Evolutionary conservation across 2,329 filamentous ascomycete species (phyloP), one percentile per base, ranked within the genome.

Genomic region (Pseudogymnoascus sp.): DNA sequence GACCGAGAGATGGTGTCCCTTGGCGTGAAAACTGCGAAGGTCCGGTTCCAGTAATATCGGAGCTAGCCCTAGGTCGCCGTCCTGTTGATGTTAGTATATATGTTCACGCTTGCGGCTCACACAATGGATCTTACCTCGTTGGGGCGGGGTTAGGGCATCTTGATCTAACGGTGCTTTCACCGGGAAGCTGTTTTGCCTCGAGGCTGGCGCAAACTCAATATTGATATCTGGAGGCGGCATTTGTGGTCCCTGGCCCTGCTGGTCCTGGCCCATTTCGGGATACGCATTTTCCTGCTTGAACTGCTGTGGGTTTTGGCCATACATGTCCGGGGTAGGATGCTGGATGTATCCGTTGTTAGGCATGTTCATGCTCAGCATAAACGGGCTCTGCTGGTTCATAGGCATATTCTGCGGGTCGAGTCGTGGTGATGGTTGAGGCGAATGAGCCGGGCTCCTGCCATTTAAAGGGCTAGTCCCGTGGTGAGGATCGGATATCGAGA

Each of bases 201-300:
- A 84, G 7, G 87, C 87, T 23, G 92, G 92, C 14, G 92, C 92
- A 74, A 91, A 92, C 72, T 96, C 90, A 69, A 97, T 94, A 72
- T 94, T 96, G 75, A 97, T 97, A 60, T 92, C 90, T 0, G 92
- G 92, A n/a, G 92, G 90, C 3, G 88, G 89, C 87, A 96, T 94
- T 68, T 89, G 83, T 59, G 87, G 84, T 52, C 83, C 85, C 71
- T 83, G 86, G 2, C 52, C 29, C 12, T 45, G 41, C 21, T 45
- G 41, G 3, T 23, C 41, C 21, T 45, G 41, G 5, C 85, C 83
- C 72, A 90, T 83, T 63, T 92, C 89, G 31, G 76, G 73, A 23
- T 76, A 76, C n/a, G 74, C 73, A 23, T 79, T 76, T 62, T 75
- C 69, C 63, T 74, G 75, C 65, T 80, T 74, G 61, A 79, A 74